Evolutionary conservation across 202 grass and related monocot species (phyloP), one percentile per base, ranked within the genome.

Genomic region (Zizania palustris): DNA sequence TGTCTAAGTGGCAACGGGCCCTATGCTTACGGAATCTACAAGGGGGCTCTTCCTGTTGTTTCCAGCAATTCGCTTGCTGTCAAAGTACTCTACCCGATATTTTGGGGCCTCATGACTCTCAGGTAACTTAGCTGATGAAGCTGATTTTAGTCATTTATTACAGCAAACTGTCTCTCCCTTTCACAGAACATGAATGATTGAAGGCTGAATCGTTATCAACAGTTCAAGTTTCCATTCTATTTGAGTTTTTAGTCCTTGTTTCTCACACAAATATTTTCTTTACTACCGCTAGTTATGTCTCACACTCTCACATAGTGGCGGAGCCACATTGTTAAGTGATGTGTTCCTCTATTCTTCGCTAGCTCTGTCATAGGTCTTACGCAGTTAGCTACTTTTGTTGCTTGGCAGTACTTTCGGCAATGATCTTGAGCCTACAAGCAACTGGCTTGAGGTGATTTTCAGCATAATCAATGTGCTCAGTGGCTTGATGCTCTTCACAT

Each of bases 51-150:
- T 39, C 95, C 95, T 65, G 95, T 98, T 57, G 92, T 98, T 65
- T 98, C 95, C 3, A 98, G 91, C 78, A 90, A 90, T 78, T 95
- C 89, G 4, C 89, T 98, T 73, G 83, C 85, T 54, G 85, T 98
- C 34, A 98, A 98, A 77, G 90, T 90, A 56, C 89, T 98, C 48
- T 98, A 95, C 64, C 95, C 95, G 39, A 98, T 98, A 85, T 98
- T 98, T 53, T 98, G 95, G 95, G 95, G 95, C 46, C 95, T 98
- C 14, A 98, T 98, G 89, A 90, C 91, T 50, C 91, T 98, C 59
- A 98, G 95, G 91, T 98, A 88, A 73, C 66, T 67, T 59, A 61
- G 11, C 56, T 65, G 35, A 9, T 67, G 11, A 10, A 49, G 20
- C 62, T 43, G 8, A 19, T 44, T 45, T 53, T 22, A 43, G 7